phyloP scores from a whole-genome alignment of 768 basidiomycete genomes.

The Mrakia frigida region DNA sequence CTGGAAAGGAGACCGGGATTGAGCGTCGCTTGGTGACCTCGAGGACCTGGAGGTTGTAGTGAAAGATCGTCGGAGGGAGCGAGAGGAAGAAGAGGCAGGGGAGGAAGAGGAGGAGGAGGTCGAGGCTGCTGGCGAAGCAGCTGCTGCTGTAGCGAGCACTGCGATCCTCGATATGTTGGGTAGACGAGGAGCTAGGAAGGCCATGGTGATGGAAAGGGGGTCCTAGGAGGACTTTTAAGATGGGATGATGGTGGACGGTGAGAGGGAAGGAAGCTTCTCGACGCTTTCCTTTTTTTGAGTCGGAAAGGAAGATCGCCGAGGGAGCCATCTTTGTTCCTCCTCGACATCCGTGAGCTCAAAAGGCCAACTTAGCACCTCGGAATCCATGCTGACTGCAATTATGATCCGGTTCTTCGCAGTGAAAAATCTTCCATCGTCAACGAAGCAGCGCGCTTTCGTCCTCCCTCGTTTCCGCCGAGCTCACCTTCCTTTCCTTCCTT shows the following conservation, averaged over 20 bases:
- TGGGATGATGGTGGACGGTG: background rate
- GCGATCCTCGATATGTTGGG: background rate
- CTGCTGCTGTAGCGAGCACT: background rate
- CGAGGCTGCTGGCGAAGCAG: background rate
- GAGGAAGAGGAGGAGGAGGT: background rate
- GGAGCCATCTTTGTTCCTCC: background rate
- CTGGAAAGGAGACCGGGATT: background rate
- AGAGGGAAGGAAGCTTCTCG: background rate
- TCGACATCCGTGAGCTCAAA: background rate
- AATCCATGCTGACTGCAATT: background rate
- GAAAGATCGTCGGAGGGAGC: background rate
- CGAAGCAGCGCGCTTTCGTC: background rate
- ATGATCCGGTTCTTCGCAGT: background rate
- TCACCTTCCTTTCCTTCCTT: conserved; percentile 1
- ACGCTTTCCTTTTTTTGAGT: background rate
- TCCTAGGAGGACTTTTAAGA: background rate
- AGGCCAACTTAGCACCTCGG: background rate
- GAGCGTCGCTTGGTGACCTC: background rate
- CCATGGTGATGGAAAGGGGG: background rate
- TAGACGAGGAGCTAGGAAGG: conserved; percentile 1
- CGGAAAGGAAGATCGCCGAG: background rate
- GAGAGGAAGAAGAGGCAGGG: background rate
- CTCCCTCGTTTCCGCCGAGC: background rate
- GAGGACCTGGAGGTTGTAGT: background rate
- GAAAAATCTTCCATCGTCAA: background rate